Percentiles rank a stretch among this genome's conserved stretches.
Conservation (phyloP, 805 yeast species). For the Yarrowia alimentaria region DNA sequence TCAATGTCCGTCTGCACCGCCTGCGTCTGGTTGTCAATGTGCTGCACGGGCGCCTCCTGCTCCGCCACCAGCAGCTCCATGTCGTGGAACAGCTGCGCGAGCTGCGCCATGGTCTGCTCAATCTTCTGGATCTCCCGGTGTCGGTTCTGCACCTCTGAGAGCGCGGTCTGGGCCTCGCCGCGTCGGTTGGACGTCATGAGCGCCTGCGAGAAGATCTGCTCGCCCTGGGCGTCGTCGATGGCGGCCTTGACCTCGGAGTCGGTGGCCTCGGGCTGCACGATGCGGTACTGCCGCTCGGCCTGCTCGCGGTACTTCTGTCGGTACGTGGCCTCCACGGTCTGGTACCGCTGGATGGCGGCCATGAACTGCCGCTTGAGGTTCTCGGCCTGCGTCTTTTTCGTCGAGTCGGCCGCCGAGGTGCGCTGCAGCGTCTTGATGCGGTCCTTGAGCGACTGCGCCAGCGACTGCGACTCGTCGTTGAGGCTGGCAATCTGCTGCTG, state of each 20-base stretch:
- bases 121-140: slow-evolving; percentile 92
- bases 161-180: slow-evolving; percentile 85
- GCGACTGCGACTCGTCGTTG: slow-evolving; percentile 71
- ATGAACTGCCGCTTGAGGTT: slow-evolving; percentile 80
- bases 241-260: slow-evolving; percentile 82
- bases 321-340: slow-evolving; percentile 81
- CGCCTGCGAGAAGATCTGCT: slow-evolving; percentile 93
- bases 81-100: slow-evolving; percentile 90
- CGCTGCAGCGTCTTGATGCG: slow-evolving; percentile 76
- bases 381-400: slow-evolving; percentile 88
- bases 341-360: slow-evolving; percentile 80
- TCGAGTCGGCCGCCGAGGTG: slow-evolving; percentile 51
- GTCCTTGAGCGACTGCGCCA: slow-evolving; percentile 70
- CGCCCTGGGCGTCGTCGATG: slow-evolving; percentile 74
- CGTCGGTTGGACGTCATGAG: slow-evolving; percentile 42
- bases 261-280: slow-evolving; percentile 54
- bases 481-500: slow-evolving; percentile 75
- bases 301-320: slow-evolving; percentile 79
- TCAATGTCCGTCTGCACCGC: slow-evolving; percentile 88
- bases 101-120: slow-evolving; percentile 92
- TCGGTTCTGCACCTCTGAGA: slow-evolving; percentile 93
- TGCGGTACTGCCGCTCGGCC: slow-evolving; percentile 88
- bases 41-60: slow-evolving; percentile 84
- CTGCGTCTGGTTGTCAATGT: slow-evolving; percentile 74
- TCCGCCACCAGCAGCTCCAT: slow-evolving; percentile 95